Conservation (phyloP, 192 early-diverging fungal genomes). For the Rhizophlyctis rosea region DNA sequence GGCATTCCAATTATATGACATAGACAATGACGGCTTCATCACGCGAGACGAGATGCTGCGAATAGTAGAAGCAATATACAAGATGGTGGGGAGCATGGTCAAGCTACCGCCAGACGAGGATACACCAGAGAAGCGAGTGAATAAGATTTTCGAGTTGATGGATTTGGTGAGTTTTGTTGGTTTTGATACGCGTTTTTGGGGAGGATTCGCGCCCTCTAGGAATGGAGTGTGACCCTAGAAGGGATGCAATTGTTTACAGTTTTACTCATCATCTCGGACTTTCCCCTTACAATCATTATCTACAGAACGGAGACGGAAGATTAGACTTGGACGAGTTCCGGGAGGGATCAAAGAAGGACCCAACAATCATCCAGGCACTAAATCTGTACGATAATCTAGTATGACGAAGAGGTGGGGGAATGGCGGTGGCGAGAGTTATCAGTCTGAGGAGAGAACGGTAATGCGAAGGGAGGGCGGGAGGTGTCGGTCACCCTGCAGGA, state of each 20-base stretch:
- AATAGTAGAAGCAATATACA: constrained; percentile 94
- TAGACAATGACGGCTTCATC: constrained; percentile 84
- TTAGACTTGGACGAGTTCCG: constrained; percentile 84
- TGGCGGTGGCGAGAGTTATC: too few relatives aligned
- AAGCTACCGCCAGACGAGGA: constrained; percentile 88
- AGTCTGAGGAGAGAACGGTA: too few relatives aligned
- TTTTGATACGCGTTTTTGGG: not conserved
- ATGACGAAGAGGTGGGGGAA: too few relatives aligned
- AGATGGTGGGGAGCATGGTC: constrained; percentile 89
- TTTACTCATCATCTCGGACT: too few relatives aligned
- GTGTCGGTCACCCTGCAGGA: too few relatives aligned
- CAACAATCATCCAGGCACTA: constrained; percentile 82
- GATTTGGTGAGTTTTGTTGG: constrained; percentile 56
- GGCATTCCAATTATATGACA: constrained; percentile 89
- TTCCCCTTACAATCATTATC: not conserved
- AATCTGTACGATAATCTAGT: constrained; percentile 84
- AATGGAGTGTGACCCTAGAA: not conserved
- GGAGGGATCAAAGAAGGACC: constrained; percentile 83
- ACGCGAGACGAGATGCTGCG: constrained; percentile 84
- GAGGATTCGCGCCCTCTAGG: not conserved
- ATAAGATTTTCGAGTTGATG: constrained; percentile 86
- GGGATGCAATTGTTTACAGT: too few relatives aligned
- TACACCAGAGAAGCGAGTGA: constrained; percentile 84
- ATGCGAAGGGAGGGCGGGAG: too few relatives aligned
- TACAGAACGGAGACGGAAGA: constrained; percentile 72